Evolutionary conservation across 345 rosid species (phyloP).

Genomic region (Streptanthus diversifolius): DNA sequence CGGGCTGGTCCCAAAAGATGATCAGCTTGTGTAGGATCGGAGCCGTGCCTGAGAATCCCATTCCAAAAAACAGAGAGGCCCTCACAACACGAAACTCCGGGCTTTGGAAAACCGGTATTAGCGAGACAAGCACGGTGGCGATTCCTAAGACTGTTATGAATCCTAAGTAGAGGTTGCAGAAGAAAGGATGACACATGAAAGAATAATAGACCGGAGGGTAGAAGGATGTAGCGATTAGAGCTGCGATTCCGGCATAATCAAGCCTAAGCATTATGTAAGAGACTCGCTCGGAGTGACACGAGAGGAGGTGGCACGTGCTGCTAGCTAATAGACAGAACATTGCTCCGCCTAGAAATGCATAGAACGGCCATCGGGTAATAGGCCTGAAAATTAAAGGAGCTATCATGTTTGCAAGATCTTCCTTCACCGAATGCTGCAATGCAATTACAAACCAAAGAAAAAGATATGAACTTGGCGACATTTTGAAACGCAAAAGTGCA

Average conservation of each 20-base stretch:
- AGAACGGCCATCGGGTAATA: conserved; percentile 91
- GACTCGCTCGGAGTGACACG: conserved; percentile 78
- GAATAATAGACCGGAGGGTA: conserved; percentile 89
- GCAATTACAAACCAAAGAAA: background rate
- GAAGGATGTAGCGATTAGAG: conserved; percentile 83
- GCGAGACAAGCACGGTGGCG: conserved; percentile 58
- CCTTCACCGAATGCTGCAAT: conserved; percentile 62
- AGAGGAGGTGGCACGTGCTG: conserved; percentile 83
- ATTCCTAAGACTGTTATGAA: conserved; percentile 78
- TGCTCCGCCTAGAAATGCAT: conserved; percentile 84
- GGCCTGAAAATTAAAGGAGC: conserved; percentile 74
- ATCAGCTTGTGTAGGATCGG: conserved; percentile 80
- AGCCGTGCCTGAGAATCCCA: conserved; percentile 79
- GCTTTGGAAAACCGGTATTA: conserved; percentile 75
- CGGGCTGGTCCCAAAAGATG: conserved; percentile 75
- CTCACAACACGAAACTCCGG: conserved; percentile 67
- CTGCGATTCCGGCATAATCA: conserved; percentile 86
- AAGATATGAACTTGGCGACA: background rate
- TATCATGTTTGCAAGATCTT: conserved; percentile 69
- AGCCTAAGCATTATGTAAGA: conserved; percentile 90
- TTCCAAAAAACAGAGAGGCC: conserved; percentile 72
- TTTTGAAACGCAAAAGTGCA: background rate
- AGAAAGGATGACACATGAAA: conserved; percentile 89
- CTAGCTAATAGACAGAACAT: conserved; percentile 94
- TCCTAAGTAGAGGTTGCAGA: conserved; percentile 82